Evolutionary conservation across 352 stramenopile species (phyloP).

Genomic region (Phytopythium kandeliae): DNA sequence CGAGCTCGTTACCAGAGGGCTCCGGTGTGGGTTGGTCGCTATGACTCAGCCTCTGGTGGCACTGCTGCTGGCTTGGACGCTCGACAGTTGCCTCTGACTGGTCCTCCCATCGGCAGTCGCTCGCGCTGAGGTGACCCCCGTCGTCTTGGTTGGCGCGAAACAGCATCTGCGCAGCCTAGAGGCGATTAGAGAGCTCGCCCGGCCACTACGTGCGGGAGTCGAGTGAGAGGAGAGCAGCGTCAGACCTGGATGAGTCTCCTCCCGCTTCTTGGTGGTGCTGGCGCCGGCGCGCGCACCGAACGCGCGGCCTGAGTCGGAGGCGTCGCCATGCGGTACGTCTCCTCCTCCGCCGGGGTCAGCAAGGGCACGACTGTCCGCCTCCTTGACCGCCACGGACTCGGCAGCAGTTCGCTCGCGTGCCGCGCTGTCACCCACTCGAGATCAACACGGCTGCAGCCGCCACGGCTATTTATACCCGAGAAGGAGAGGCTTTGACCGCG

Average conservation of each 20-base stretch:
- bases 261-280: conserved; percentile 19
- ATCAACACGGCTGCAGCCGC: no score
- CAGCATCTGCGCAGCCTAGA: conserved; percentile 29
- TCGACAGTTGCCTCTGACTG: background rate
- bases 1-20: background rate
- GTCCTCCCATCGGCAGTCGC: conserved; percentile 3
- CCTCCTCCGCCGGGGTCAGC: no score
- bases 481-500: no score
- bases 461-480: no score
- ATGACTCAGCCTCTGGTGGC: background rate
- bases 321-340: background rate
- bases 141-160: conserved; percentile 23
- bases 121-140: background rate
- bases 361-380: no score
- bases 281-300: background rate
- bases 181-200: background rate
- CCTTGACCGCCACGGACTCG: no score
- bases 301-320: background rate
- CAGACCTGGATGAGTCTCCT: conserved; percentile 33
- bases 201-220: background rate
- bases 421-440: no score
- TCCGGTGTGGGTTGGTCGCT: background rate
- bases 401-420: no score
- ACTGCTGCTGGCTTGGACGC: background rate
- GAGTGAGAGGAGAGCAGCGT: background rate